Conservation (phyloP, 257 asterid genomes). For the Solanum boliviense region DNA sequence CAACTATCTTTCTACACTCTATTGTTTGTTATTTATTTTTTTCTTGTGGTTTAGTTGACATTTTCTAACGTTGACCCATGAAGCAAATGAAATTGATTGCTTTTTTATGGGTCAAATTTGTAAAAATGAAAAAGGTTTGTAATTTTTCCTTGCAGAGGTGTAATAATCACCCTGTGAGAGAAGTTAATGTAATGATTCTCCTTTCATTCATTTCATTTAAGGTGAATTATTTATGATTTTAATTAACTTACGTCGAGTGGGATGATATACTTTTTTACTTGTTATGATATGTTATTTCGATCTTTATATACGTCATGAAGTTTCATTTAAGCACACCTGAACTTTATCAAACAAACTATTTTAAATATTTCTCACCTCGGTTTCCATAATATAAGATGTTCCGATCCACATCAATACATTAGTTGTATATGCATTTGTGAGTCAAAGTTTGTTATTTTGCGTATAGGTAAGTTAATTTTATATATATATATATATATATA, state of each 20-base stretch:
- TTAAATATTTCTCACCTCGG: too few relatives aligned
- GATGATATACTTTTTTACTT: not conserved
- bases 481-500: too few relatives aligned
- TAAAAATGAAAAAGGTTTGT: not conserved
- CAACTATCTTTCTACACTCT: not conserved
- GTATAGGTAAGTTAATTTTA: too few relatives aligned
- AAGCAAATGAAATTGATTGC: not conserved
- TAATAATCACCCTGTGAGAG: slow-evolving; percentile 4
- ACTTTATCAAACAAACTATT: too few relatives aligned
- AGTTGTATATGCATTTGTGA: too few relatives aligned
- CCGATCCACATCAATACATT: too few relatives aligned
- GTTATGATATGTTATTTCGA: not conserved
- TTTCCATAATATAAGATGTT: too few relatives aligned
- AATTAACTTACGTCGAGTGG: not conserved
- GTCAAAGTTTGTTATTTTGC: too few relatives aligned
- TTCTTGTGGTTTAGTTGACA: not conserved
- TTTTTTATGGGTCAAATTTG: slow-evolving; percentile 12
- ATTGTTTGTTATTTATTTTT: not conserved
- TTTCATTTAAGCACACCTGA: too few relatives aligned
- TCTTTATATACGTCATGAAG: too few relatives aligned
- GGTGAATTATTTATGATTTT: not conserved
- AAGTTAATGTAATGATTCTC: not conserved
- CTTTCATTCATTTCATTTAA: not conserved
- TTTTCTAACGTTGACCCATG: slow-evolving; percentile 7
- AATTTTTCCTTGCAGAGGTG: slow-evolving; percentile 24